phyloP scores from a whole-genome alignment of 140 eudicot genomes.

The Stevia rebaudiana region DNA sequence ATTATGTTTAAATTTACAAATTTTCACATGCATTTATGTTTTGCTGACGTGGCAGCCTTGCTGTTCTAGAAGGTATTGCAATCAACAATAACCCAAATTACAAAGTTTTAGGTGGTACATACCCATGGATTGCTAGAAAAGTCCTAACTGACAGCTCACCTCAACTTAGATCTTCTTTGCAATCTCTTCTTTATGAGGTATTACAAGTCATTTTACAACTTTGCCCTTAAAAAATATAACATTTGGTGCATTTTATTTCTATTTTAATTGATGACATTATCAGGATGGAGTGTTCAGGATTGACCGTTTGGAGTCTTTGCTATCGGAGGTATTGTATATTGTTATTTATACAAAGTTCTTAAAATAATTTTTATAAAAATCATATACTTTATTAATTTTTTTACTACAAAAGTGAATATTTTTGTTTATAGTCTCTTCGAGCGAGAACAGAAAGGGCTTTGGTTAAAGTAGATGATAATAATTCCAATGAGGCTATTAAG shows the following conservation, averaged over 20 bases:
- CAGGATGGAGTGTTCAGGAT: conserved; percentile 93
- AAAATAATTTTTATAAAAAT: background rate
- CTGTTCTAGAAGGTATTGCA: conserved; percentile 97
- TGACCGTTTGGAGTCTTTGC: conserved; percentile 88
- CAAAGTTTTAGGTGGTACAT: conserved; percentile 94
- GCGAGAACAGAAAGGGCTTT: conserved; percentile 68
- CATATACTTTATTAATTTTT: background rate
- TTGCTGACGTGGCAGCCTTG: conserved; percentile 59
- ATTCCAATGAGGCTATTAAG: conserved; percentile 45
- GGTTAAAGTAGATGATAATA: conserved; percentile 45
- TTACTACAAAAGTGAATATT: conserved; percentile 15
- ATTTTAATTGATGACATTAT: conserved; percentile 3
- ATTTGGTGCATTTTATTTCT: background rate
- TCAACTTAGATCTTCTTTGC: conserved; percentile 74
- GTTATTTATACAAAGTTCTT: background rate
- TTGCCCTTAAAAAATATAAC: background rate
- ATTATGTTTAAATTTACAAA: conserved; percentile 1
- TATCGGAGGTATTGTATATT: conserved; percentile 57
- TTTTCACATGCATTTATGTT: background rate
- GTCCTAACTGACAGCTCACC: conserved; percentile 88
- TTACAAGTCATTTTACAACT: background rate
- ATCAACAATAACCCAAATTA: conserved; percentile 71
- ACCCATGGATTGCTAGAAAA: conserved; percentile 97
- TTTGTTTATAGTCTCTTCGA: conserved; percentile 62
- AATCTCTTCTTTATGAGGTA: conserved; percentile 87